phyloP scores from a whole-genome alignment of 495 filamentous ascomycete genomes.

The Podospora pseudocomata region DNA sequence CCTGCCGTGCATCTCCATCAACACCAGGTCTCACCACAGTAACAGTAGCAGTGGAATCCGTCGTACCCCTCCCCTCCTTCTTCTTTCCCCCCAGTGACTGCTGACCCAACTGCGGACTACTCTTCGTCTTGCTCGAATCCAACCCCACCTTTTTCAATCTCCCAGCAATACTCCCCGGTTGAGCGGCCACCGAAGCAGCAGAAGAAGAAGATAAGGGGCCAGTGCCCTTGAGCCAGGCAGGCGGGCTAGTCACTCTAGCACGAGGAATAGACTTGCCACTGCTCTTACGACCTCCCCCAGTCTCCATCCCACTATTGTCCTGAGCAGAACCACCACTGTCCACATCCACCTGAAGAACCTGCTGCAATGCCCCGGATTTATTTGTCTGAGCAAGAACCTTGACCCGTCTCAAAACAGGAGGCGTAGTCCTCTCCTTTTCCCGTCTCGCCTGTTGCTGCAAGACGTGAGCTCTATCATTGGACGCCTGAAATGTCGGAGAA shows the following conservation, averaged over 20 bases:
- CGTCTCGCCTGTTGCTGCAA: neutral
- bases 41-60: neutral
- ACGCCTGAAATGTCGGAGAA: neutral
- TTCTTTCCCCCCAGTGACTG: too few species aligned
- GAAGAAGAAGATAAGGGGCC: conserved; percentile 22
- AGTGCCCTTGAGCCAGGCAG: conserved; percentile 34
- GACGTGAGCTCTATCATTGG: neutral
- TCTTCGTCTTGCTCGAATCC: neutral
- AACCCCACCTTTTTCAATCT: conserved; percentile 16
- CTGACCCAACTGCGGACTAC: conserved; percentile 1
- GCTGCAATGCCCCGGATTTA: conserved; percentile 11
- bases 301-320: conserved; percentile 19
- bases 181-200: conserved; percentile 28
- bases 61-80: neutral
- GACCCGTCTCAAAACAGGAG: conserved; percentile 12
- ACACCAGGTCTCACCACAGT: neutral
- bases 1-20: neutral
- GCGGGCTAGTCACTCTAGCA: conserved; percentile 33
- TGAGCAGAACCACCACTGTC: conserved; percentile 3
- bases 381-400: conserved; percentile 12
- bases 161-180: conserved; percentile 25
- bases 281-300: neutral
- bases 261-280: neutral
- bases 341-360: conserved; percentile 13
- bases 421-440: neutral